Percentiles rank a stretch among this genome's conserved stretches.
These are phyloP conservation scores for Mycena kentingensis DNA, from an alignment of 768 basidiomycete species.

Conservation along the genomic window DNA sequence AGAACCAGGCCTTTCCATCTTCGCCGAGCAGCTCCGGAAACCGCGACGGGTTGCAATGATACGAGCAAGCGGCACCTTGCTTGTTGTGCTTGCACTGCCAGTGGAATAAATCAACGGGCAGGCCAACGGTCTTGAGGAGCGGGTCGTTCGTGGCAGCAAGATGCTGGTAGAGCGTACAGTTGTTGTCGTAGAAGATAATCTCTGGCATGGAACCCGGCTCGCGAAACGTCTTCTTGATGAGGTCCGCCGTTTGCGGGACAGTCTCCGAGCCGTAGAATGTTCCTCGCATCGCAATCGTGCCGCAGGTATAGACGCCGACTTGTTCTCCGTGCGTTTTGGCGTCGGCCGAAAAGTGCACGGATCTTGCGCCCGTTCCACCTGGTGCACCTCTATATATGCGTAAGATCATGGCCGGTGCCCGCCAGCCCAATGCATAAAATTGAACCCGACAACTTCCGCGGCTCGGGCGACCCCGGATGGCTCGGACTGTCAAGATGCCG, in stretches of 20 bases:
- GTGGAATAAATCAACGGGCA: conserved; percentile 41
- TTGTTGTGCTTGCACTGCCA: conserved; percentile 38
- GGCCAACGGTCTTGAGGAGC: conserved; percentile 23
- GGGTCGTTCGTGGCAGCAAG: conserved; percentile 15
- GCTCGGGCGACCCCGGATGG: too few relatives aligned
- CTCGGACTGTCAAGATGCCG: too few relatives aligned
- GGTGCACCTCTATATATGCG: too few relatives aligned
- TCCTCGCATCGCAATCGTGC: conserved; percentile 22
- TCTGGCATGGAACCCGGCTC: background rate
- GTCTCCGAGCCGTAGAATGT: conserved; percentile 30
- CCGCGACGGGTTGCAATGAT: conserved; percentile 11
- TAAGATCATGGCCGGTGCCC: too few relatives aligned
- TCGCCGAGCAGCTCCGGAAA: conserved; percentile 26
- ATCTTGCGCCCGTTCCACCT: conserved; percentile 27
- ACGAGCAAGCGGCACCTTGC: conserved; percentile 14
- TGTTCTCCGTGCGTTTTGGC: conserved; percentile 30
- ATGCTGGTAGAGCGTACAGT: conserved; percentile 25
- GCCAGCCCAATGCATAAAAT: too few relatives aligned
- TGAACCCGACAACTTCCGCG: too few relatives aligned
- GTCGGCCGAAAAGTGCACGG: conserved; percentile 19
- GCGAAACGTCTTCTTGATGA: conserved; percentile 11
- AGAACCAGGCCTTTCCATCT: conserved; percentile 27
- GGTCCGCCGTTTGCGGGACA: background rate
- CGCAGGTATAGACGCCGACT: conserved; percentile 27
- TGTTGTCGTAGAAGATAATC: conserved; percentile 18